Evolutionary conservation across 306 rosid genomes (phyloP), one percentile per base, ranked within the genome.

Genomic region (Elaeagnus macrophylla): DNA sequence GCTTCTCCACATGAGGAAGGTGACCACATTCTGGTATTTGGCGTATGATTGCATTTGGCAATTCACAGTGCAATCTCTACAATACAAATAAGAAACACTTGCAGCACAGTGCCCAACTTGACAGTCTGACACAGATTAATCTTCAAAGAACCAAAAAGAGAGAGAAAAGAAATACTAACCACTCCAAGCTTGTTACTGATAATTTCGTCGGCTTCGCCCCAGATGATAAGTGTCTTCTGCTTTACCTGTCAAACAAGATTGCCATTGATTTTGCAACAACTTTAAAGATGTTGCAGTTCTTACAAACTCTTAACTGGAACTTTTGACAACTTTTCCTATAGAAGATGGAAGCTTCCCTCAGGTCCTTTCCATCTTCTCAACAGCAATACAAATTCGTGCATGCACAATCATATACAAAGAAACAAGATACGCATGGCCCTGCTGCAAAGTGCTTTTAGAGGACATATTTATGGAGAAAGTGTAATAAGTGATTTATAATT

Each of bases 121-220:
- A n/a, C 46, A 12, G 8, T 13, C 42, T 13, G 38, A 25, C 32
- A 25, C 4, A 25, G 4, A 25, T 37, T 18, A 17, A 39, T 43
- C 37, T 8, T 18, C 59, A 39, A 8, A 37, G 39, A 55, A 13
- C 39, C 54, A 44, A 32, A 38, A 64, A 6, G 2, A 39, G 8
- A 19, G 13, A 13, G 50, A 32, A 37, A 37, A 62, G 1, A 43
- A 55, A 54, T 40, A 72, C 75, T 86, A 65, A 91, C 96, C 96
- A 82, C 87, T 58, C 77, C 97, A 76, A 91, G 78, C 77, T 80
- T 84, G 74, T 71, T 78, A 80, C 73, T 80, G 76, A 91, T 69
- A 54, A 86, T 80, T 65, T 69, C 80, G 70, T 91, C 96, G 39
- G 86, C 79, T 85, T 84, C 97, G 7, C 97, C 97, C 96, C 96